Percentiles rank a stretch among this genome's conserved stretches.
Evolutionary conservation across 2,329 filamentous ascomycete genomes (phyloP).

Genomic region (Aspergillus pseudonomiae): DNA sequence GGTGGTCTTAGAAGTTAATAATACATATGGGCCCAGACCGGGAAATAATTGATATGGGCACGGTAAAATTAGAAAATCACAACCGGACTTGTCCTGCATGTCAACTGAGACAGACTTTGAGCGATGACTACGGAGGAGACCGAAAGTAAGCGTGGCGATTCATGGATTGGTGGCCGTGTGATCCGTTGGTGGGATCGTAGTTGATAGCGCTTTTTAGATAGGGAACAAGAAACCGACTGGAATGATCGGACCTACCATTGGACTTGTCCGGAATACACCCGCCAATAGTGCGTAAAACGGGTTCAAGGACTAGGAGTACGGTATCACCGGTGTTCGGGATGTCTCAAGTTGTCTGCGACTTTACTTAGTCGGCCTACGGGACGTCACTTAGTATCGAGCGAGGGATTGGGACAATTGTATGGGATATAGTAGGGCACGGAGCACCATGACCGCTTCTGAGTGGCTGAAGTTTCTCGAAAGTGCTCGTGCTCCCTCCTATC

Average conservation of each 20-base stretch:
- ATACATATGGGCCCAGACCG: conserved; percentile 3
- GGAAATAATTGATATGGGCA: conserved; percentile 2
- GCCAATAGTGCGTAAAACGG: neutral
- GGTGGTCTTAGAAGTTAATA: conserved; percentile 4
- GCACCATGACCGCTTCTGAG: neutral
- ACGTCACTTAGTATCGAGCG: neutral
- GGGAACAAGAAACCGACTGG: neutral
- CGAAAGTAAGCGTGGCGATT: neutral
- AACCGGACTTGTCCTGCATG: neutral
- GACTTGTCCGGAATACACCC: neutral
- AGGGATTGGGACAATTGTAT: neutral
- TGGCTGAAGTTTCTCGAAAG: conserved; percentile 1
- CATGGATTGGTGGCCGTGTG: neutral
- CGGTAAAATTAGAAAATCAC: neutral
- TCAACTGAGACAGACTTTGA: neutral
- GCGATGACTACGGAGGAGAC: neutral
- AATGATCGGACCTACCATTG: neutral
- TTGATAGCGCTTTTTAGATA: neutral
- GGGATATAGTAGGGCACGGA: conserved; percentile 1
- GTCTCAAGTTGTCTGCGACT: neutral
- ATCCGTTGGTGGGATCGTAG: neutral
- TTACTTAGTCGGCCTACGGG: neutral
- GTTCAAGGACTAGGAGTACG: neutral
- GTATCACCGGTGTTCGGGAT: neutral
- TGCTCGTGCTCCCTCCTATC: neutral